Base-by-base conservation (phyloP, 228 moss, liverwort and hornwort species). In the Sphagnum magellanicum region DNA sequence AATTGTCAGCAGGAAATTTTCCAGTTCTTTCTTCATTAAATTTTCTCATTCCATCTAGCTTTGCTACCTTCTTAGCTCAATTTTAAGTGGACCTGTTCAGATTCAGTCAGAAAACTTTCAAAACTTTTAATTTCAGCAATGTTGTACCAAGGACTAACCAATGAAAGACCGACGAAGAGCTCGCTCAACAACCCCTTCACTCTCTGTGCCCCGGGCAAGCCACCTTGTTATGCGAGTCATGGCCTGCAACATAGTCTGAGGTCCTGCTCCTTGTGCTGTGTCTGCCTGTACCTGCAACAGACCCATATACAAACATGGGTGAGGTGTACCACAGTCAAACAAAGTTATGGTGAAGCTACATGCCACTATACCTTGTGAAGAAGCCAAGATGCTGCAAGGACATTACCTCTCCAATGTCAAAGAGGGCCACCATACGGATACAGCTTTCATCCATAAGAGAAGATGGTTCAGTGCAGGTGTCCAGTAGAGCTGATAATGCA, bases 161-260 rank as follows among this genome's bases (percentile, higher is more conserved):
- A 92, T 74, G 65, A 90, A 90, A 16, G 92, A 92, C 62, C 90
- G 76, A 75, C 90, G 88, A 53, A 92, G 83, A 46, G 92, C 86
- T 68, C 92, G 78, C 74, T 92, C 92, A 17, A 92, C 86, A 66
- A 88, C 84, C 15, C 92, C 90, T 84, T 92, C 92, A 65, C 87
- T 83, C 50, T 84, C 80, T 53, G 80, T 78, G 67, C 85, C 85
- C 70, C 84, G 88, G 63, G 86, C 80, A 63, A 92, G 82, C 81
- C 90, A 90, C 68, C 79, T 78, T 8, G 83, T 84, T 50, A 92
- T 92, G 63, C 92, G 90, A n/a, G 80, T 86, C 88, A 92, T 90
- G 15, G 88, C 88, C 64, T 92, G 90, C 66, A 92, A 76, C 88
- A 92, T 84, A 57, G 77, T 83, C 67, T 88, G 92, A 15, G 90